Evolutionary conservation across 2,329 filamentous ascomycete genomes (phyloP), one percentile per base, ranked within the genome.

Genomic region (Verticillium dahliae): DNA sequence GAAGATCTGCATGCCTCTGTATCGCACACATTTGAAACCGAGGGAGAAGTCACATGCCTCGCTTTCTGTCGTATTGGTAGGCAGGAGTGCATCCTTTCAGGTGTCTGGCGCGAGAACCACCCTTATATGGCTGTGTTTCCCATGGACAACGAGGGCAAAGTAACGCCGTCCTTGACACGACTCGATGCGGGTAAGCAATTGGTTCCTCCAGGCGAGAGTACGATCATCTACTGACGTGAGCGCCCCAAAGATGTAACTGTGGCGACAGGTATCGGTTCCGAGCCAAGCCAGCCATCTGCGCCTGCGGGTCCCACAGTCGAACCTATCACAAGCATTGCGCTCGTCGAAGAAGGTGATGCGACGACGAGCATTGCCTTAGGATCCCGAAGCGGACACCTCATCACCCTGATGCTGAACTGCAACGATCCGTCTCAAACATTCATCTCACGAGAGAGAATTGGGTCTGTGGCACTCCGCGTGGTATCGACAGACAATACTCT

Each of bases 31-130:
- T 76, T 77, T 69, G 67, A 74, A 11, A 67, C 78, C 0, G 66
- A 75, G 10, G 80, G 79, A 0, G 81, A 85, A 64, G 72, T 84
- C 2, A 84, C 81, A 3, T 83, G 80, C 62, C 66, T 86, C 6
- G 69, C 71, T 1, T 63, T 80, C 4, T 73, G 74, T 31, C 60
- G 56, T 2, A 62, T 72, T 4, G 63, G 66, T 3, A 70, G 63
- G 1, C 62, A 69, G 7, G 64, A 69, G 3, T 72, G 66, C 38
- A 66, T 78, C 6, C 62, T 73, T n/a, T 71, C 69, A 2, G 78
- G 76, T 1, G 67, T 77, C 0, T 71, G 76, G 62, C 57, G 67
- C 22, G 66, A 73, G 5, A 69, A 70, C 0, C 63, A 64, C 2
- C 73, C 76, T 2, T 71, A 67, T n/a, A 64, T 81, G 38, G 71